Percentiles rank a stretch among this genome's conserved stretches.
Conservation (phyloP, 768 basidiomycete species). For the Mycena rosella region DNA sequence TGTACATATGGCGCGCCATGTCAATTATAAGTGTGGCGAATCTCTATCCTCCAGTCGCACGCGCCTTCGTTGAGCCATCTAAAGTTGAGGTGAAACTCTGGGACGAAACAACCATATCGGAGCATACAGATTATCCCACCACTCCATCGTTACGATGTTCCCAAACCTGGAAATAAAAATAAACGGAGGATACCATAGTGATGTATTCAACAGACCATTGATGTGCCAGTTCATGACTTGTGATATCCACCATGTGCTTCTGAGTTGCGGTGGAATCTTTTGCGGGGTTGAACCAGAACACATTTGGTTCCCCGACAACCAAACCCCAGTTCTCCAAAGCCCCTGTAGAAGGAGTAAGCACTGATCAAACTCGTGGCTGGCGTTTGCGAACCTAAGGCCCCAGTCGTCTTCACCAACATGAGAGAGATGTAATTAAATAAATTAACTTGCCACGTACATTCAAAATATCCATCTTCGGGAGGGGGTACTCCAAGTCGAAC, state of each 20-base stretch:
- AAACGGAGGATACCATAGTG: too few relatives aligned
- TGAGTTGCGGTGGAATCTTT: conserved; percentile 64
- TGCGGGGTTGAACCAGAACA: conserved; percentile 69
- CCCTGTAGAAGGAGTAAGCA: conserved; percentile 46
- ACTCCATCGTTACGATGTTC: conserved; percentile 76
- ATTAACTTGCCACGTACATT: conserved; percentile 61
- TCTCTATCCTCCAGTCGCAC: neutral
- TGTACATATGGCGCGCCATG: neutral
- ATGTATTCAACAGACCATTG: conserved; percentile 46
- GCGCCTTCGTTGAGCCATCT: conserved; percentile 31
- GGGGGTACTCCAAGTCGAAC: conserved; percentile 79
- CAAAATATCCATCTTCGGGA: conserved; percentile 85
- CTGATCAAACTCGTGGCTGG: neutral
- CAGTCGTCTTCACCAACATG: neutral
- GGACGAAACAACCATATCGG: too few relatives aligned
- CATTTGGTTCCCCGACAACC: conserved; percentile 75
- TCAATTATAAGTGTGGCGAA: neutral
- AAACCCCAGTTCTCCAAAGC: conserved; percentile 81
- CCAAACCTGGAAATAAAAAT: conserved; percentile 58
- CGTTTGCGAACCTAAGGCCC: neutral
- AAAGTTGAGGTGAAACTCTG: neutral
- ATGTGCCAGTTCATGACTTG: conserved; percentile 72
- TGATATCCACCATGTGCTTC: conserved; percentile 67
- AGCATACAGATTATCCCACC: conserved; percentile 69
- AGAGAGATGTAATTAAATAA: neutral